Conservation (phyloP, 352 stramenopile species). For the Pythium vanterpoolii region DNA sequence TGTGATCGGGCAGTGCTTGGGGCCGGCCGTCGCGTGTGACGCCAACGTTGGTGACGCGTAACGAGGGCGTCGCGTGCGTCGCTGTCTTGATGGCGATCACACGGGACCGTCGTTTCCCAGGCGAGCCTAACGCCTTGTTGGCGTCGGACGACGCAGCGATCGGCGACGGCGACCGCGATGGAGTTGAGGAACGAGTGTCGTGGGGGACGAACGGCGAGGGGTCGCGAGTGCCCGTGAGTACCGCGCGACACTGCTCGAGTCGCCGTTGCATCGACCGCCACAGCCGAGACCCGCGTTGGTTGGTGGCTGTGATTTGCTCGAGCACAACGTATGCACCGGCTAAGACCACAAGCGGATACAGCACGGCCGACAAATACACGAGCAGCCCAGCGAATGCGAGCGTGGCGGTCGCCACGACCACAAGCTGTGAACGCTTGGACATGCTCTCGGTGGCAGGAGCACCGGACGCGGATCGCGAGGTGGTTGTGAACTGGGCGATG, state of each 20-base stretch:
- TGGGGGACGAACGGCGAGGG: not conserved
- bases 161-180: not conserved
- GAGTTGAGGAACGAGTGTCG: not conserved
- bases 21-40: constrained; percentile 16
- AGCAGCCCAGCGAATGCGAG: constrained; percentile 24
- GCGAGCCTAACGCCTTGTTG: constrained; percentile 3
- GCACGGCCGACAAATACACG: constrained; percentile 24
- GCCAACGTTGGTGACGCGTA: constrained; percentile 19
- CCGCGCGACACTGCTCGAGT: constrained; percentile 2
- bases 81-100: constrained; percentile 13
- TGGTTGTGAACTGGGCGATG: not conserved
- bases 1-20: constrained; percentile 8
- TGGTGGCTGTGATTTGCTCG: constrained; percentile 1
- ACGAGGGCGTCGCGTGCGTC: constrained; percentile 4
- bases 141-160: not conserved
- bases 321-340: constrained; percentile 19
- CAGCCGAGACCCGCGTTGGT: not conserved
- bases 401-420: constrained; percentile 12
- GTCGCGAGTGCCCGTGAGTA: not conserved
- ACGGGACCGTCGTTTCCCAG: constrained; percentile 8
- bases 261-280: constrained; percentile 9
- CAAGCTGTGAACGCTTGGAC: constrained; percentile 21
- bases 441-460: constrained; percentile 3
- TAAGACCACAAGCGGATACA: constrained; percentile 21
- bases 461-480: not conserved